A percentile compares a stretch with the other conserved stretches of the same genome.
Conservation (phyloP, 2,329 filamentous ascomycete species). For the Ceratocystiopsis minuta region DNA sequence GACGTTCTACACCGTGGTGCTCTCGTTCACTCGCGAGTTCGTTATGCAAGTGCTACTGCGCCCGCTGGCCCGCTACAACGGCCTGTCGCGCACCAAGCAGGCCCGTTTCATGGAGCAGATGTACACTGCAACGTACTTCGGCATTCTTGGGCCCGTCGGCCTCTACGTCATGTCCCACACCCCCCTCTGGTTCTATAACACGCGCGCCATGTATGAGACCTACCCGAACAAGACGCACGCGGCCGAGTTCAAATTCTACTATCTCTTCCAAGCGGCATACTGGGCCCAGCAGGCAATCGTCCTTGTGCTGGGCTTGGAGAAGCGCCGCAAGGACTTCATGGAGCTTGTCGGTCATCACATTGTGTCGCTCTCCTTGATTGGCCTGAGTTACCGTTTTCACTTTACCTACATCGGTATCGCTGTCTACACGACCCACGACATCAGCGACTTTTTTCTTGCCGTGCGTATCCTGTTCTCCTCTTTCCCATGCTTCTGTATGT, state of each 20-base stretch:
- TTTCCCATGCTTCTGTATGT: not conserved
- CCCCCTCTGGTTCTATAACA: slow-evolving; percentile 95
- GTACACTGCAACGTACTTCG: slow-evolving; percentile 88
- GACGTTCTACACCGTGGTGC: slow-evolving; percentile 69
- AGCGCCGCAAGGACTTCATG: slow-evolving; percentile 86
- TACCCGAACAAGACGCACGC: slow-evolving; percentile 75
- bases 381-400: slow-evolving; percentile 81
- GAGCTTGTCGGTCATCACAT: slow-evolving; percentile 86
- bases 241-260: slow-evolving; percentile 81
- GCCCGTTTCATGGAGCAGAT: slow-evolving; percentile 89
- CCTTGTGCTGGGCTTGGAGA: slow-evolving; percentile 70
- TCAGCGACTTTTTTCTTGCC: slow-evolving; percentile 88
- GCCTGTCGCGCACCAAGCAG: slow-evolving; percentile 64
- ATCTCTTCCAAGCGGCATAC: slow-evolving; percentile 84
- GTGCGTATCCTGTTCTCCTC: slow-evolving; percentile 28
- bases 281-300: slow-evolving; percentile 93
- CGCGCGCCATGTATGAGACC: slow-evolving; percentile 69
- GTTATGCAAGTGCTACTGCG: slow-evolving; percentile 81
- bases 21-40: slow-evolving; percentile 89
- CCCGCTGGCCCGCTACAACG: slow-evolving; percentile 51
- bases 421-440: slow-evolving; percentile 88
- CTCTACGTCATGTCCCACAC: slow-evolving; percentile 81
- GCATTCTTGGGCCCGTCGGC: slow-evolving; percentile 61
- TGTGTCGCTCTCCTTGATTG: slow-evolving; percentile 70
- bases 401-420: slow-evolving; percentile 90